Conservation (phyloP, 495 filamentous ascomycete species). For the Talaromyces liani region DNA sequence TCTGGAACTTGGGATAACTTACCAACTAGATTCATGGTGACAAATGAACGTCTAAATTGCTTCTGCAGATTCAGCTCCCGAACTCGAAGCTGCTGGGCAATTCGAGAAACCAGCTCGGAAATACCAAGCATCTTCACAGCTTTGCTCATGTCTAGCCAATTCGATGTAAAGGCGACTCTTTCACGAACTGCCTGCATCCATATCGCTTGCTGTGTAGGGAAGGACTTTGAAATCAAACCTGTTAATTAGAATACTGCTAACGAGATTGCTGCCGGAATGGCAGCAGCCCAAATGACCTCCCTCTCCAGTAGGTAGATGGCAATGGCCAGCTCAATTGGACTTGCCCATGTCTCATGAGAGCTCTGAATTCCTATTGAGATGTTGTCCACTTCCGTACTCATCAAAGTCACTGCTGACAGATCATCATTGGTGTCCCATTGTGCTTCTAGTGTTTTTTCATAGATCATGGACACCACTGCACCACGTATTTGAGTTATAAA, state of each 20-base stretch:
- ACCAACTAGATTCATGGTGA: slow-evolving; percentile 3
- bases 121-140: slow-evolving; percentile 3
- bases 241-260: slow-evolving; percentile 13
- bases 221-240: slow-evolving; percentile 5
- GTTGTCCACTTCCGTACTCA: slow-evolving; percentile 56
- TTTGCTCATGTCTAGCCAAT: neutral
- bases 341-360: slow-evolving; percentile 54
- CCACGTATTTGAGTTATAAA: slow-evolving; percentile 52
- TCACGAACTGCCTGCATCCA: slow-evolving; percentile 7
- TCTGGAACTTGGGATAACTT: neutral
- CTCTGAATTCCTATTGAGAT: slow-evolving; percentile 39
- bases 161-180: slow-evolving; percentile 1
- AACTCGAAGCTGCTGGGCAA: slow-evolving; percentile 2
- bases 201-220: neutral
- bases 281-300: slow-evolving; percentile 40
- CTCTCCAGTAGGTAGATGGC: slow-evolving; percentile 51
- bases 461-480: slow-evolving; percentile 49
- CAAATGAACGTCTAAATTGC: slow-evolving; percentile 2
- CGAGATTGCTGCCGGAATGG: slow-evolving; percentile 39
- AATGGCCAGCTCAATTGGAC: slow-evolving; percentile 47
- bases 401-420: slow-evolving; percentile 48
- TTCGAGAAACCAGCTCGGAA: neutral
- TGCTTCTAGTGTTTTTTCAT: slow-evolving; percentile 35
- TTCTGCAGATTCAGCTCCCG: slow-evolving; percentile 2
- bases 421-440: slow-evolving; percentile 26